phyloP scores from a whole-genome alignment of 2,329 filamentous ascomycete genomes.

The Cercospora brassicicola region DNA sequence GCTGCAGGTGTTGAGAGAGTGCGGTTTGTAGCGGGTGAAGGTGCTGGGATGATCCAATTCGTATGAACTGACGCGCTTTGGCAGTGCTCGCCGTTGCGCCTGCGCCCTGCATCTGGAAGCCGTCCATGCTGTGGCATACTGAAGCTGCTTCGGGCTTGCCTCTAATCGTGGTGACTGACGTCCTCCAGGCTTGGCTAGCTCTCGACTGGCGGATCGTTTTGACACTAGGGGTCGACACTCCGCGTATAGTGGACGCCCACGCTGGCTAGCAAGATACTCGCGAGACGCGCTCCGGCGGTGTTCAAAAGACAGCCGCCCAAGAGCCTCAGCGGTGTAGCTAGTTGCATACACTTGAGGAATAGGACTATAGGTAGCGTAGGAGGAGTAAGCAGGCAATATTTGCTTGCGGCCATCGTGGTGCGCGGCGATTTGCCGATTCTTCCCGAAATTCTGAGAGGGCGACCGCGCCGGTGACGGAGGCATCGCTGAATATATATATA shows the following conservation, averaged over 20 bases:
- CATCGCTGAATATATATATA: no score
- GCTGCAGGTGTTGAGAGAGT: no score
- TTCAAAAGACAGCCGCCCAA: not conserved
- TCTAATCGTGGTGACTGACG: conserved; percentile 8
- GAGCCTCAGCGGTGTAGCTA: not conserved
- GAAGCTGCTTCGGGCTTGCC: not conserved
- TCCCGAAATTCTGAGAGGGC: not conserved
- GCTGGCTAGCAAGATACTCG: not conserved
- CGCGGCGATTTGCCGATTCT: not conserved
- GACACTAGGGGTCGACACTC: conserved; percentile 1
- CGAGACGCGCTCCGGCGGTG: conserved; percentile 3
- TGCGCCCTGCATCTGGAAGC: not conserved
- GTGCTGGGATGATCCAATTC: not conserved
- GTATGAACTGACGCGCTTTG: not conserved
- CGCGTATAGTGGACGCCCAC: not conserved
- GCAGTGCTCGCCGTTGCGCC: not conserved
- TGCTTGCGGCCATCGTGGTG: not conserved
- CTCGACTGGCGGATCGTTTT: conserved; percentile 7
- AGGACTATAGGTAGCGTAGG: not conserved
- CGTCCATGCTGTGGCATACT: not conserved
- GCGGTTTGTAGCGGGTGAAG: no score
- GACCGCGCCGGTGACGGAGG: no score
- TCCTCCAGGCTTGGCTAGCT: conserved; percentile 1
- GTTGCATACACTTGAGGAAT: not conserved
- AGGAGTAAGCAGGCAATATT: not conserved